Evolutionary conservation across 2,329 filamentous ascomycete genomes (phyloP).

Genomic region (Cylindrodendrum hubeiense): DNA sequence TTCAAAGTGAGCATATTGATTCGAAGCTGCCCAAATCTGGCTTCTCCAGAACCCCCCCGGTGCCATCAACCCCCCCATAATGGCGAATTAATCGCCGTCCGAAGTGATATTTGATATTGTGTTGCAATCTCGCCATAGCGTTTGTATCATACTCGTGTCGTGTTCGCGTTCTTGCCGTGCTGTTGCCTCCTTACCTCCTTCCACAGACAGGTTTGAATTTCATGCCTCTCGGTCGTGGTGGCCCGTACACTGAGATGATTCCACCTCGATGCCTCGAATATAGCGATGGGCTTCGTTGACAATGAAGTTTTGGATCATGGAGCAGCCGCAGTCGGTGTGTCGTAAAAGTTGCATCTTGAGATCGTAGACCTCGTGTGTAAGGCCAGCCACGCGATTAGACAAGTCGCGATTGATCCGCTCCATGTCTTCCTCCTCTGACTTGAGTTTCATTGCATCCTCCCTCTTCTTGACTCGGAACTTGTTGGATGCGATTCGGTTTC

Average conservation of each 20-base stretch:
- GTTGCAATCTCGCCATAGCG: too few species aligned
- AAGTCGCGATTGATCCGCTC: conserved; percentile 33
- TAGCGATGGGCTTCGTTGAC: conserved; percentile 32
- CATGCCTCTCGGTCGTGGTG: background rate
- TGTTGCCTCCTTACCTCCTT: background rate
- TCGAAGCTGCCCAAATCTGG: background rate
- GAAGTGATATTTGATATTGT: too few species aligned
- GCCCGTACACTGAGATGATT: background rate
- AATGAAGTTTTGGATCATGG: conserved; percentile 40
- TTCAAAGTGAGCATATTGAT: background rate
- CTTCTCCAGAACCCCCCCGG: background rate
- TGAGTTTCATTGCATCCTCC: conserved; percentile 30
- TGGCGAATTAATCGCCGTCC: too few species aligned
- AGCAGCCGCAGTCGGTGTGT: conserved; percentile 40
- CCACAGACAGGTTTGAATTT: background rate
- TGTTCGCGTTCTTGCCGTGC: background rate
- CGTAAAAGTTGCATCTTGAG: conserved; percentile 41
- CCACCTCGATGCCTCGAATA: conserved; percentile 13
- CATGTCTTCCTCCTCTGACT: conserved; percentile 31
- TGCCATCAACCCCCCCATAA: too few species aligned
- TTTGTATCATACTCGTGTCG: background rate
- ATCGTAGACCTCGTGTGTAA: conserved; percentile 34
- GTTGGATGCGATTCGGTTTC: conserved; percentile 43
- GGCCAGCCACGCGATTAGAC: conserved; percentile 9
- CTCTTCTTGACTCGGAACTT: conserved; percentile 41